Conservation (phyloP, 2,329 filamentous ascomycete genomes). For the Ceratocystis lukuohia region DNA sequence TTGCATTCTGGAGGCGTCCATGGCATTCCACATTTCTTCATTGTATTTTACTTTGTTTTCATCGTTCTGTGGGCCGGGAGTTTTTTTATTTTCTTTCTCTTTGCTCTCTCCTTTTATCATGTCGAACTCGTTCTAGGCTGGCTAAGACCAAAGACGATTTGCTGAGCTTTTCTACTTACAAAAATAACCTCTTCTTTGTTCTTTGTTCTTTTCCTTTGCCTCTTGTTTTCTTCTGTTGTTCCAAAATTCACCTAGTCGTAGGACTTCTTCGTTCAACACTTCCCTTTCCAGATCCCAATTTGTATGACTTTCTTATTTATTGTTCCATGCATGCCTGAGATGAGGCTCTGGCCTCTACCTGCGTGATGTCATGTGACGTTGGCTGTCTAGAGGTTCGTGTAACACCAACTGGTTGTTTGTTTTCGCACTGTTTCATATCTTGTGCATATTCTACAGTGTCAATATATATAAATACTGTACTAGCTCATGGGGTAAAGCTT, state of each 20-base stretch:
- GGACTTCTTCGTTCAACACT: not conserved
- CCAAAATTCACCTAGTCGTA: not conserved
- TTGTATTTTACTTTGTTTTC: conserved; percentile 10
- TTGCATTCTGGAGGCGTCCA: not conserved
- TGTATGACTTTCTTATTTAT: not conserved
- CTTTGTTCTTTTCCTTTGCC: not conserved
- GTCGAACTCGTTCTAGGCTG: not conserved
- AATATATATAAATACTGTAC: not conserved
- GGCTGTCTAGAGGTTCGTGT: not conserved
- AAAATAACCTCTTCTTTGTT: conserved; percentile 3
- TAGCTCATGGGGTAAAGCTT: not conserved
- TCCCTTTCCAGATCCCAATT: not conserved
- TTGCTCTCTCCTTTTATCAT: conserved; percentile 19
- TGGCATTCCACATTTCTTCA: not conserved
- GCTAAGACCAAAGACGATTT: not conserved
- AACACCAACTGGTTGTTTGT: not conserved
- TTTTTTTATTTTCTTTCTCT: conserved; percentile 4
- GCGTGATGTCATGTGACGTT: not conserved
- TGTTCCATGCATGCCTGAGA: not conserved
- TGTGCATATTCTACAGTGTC: not conserved
- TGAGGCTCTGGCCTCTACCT: not conserved
- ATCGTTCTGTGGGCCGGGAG: not conserved
- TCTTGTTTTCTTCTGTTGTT: not conserved
- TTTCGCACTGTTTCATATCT: not conserved
- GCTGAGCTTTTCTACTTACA: not conserved